These are phyloP conservation scores for Drosera capensis DNA, from an alignment of 148 eudicot species.

Conservation along the genomic window DNA sequence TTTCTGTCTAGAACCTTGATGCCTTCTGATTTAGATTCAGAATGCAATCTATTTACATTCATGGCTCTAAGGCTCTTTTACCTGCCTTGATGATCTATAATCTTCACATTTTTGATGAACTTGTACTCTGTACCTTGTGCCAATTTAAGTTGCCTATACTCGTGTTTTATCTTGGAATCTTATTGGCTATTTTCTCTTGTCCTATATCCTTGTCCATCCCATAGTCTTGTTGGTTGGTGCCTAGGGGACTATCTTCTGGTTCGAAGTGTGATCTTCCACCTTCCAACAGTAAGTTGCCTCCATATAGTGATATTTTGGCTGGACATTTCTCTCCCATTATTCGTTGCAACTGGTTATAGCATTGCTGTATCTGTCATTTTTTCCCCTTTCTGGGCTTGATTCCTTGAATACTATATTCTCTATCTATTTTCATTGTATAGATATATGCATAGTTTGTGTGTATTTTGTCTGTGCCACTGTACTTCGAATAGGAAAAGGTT, in stretches of 20 bases:
- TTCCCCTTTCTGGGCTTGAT: constrained; percentile 3
- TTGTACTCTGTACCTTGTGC: no score
- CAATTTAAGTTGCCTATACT: no score
- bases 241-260: not conserved
- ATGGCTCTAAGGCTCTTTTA: no score
- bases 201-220: not conserved
- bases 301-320: not conserved
- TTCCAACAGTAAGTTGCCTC: not conserved
- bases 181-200: not conserved
- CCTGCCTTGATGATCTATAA: no score
- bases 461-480: constrained; percentile 56
- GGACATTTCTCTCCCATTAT: not conserved
- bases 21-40: no score
- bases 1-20: no score
- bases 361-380: not conserved
- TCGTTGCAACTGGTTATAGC: not conserved
- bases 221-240: not conserved
- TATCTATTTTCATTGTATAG: no score
- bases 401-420: constrained; percentile 19
- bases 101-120: no score
- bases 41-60: no score
- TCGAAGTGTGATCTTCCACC: not conserved
- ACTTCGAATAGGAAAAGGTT: constrained; percentile 86
- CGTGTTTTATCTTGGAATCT: no score
- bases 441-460: constrained; percentile 12